Base-by-base conservation (phyloP, 768 basidiomycete genomes). In the Lanmaoa pseudosensibilis region DNA sequence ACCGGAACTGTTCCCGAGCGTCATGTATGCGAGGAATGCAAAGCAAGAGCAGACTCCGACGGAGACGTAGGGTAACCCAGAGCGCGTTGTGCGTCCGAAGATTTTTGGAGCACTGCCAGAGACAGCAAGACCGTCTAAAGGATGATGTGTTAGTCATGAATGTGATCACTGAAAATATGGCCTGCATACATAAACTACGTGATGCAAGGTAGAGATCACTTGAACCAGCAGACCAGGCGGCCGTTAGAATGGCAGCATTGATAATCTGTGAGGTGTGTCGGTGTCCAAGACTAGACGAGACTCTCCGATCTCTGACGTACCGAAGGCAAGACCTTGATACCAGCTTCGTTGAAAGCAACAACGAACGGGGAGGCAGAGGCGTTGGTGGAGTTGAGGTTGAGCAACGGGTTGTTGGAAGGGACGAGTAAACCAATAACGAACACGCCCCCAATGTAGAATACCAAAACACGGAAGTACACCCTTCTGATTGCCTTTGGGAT, bases 261-360 rank as follows among this genome's bases (percentile, higher is more conserved):
- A 75, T 74, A 6, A 71, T 64, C 69, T 70, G 27, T 1, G 8
- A 11, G 0, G 21, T 4, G 32, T 19, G 8, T 54, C 6, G 45
- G 27, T 5, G 37, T 23, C n/a, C 3, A 5, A 36, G 11, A n/a
- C 4, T 8, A 30, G 18, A 33, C 25, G 4, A 10, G 10, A n/a
- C 5, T 12, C 2, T 12, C 48, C n/a, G 23, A 39, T 18, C 7
- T 18, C 1, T 12, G 19, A 58, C 75, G 19, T 56, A 76, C 80
- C 39, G 75, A 76, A 4, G 85, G 83, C 0, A 85, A 70, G n/a
- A 72, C 77, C 49, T 77, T 82, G 72, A 87, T 85, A 9, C 84
- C 86, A 5, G 84, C 82, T 25, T 65, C 61, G 18, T 69, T 67
- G 56, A 80, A 79, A 8, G 83, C 85, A 45, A 86, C 82, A 55